Base-by-base conservation (phyloP, 2,329 filamentous ascomycete genomes). In the Ophiostoma piceae region DNA sequence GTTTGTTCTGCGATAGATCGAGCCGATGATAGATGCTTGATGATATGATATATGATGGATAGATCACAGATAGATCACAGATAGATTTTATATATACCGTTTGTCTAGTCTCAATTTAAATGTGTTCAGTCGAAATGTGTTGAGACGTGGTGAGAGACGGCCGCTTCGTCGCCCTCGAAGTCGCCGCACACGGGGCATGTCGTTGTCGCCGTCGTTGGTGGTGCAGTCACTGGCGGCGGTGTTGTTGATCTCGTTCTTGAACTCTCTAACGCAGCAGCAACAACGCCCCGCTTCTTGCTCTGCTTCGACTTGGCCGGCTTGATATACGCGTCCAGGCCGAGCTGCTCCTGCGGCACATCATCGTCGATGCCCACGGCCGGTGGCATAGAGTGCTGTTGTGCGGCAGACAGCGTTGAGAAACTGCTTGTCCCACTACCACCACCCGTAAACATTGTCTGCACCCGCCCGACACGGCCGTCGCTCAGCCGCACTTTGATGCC, bases 401-500 rank as follows among this genome's bases (percentile, higher is more conserved):
- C 14, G 12, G 14, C 32, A 47, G 26, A 37, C 69, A 71, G 39
- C 76, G 74, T 1, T 62, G 32, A 57, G 65, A 19, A 66, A 6
- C 32, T 6, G 29, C 19, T 26, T 8, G 9, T 12, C 26, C 35
- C 29, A 9, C 57, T 35, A 29, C 41, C 29, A 1, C 26, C 69
- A 19, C 79, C 81, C n/a, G 16, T n/a, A 16, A 19, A 4, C 78
- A 92, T 83, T 64, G 83, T 81, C 78, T 94, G 91, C 37, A 94
- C 91, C 19, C 91, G 81, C 1, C 91, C 91, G 2, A 94, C 86
- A 35, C 89, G 83, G 1, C 91, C 91, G 77, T 91, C 90, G 1
- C 81, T 79, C 6, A 94, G 81, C 2, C 91, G 86, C 32, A 94
- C 90, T 78, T 94, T 94, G 80, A 94, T 91, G 47, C 91, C 91